These are phyloP conservation scores for Chernovozyma sophiae-reginae DNA, from an alignment of 1,139 yeast species.

Conservation along the genomic window DNA sequence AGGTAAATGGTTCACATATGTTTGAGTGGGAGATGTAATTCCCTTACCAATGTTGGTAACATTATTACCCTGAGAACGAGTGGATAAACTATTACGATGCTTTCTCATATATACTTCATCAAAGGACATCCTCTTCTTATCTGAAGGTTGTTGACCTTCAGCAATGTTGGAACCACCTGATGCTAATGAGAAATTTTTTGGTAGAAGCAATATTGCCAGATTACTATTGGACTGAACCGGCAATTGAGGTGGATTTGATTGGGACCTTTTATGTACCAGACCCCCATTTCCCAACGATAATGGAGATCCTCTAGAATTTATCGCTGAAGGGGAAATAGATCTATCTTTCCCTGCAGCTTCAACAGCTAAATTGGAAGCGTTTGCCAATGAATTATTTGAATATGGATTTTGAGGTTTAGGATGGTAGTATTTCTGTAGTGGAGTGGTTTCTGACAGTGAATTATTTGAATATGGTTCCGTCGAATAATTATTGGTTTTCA, in stretches of 20 bases:
- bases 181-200: constrained; percentile 41
- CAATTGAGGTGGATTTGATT: constrained; percentile 32
- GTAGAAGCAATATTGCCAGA: constrained; percentile 42
- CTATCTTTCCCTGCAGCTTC: constrained; percentile 19
- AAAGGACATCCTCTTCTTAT: constrained; percentile 24
- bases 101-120: constrained; percentile 25
- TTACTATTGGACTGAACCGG: constrained; percentile 15
- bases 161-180: constrained; percentile 13
- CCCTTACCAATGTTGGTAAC: constrained; percentile 19
- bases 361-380: constrained; percentile 2
- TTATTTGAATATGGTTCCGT: constrained; percentile 2
- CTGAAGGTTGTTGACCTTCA: constrained; percentile 10
- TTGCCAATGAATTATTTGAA: constrained; percentile 10
- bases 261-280: constrained; percentile 27
- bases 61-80: constrained; percentile 13
- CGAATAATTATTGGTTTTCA: not conserved
- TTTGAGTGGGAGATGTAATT: constrained; percentile 7
- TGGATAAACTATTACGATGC: constrained; percentile 5
- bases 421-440: constrained; percentile 11
- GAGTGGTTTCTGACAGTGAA: constrained; percentile 7
- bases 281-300: constrained; percentile 1
- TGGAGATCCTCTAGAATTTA: constrained; percentile 12
- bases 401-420: constrained; percentile 24
- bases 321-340: constrained; percentile 28
- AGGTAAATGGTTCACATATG: not conserved